Conservation (phyloP, 768 basidiomycete genomes). For the Cystofilobasidium macerans region DNA sequence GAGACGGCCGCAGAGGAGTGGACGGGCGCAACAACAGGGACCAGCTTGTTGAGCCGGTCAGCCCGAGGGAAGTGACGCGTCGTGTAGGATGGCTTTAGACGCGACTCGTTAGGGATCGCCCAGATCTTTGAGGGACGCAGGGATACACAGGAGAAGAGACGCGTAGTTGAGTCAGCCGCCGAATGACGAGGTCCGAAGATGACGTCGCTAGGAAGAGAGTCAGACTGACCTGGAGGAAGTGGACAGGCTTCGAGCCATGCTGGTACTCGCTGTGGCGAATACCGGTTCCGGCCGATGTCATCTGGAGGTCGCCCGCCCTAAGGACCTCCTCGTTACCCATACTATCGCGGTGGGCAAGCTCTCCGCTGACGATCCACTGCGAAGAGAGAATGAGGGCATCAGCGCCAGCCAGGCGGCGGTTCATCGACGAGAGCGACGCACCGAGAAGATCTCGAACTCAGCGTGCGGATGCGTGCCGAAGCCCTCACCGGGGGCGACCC, state of each 20-base stretch:
- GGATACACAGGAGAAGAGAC: too few species aligned
- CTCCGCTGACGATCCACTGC: slow-evolving; percentile 36
- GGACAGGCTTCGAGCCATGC: not conserved
- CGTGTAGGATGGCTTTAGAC: slow-evolving; percentile 67
- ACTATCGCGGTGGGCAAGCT: slow-evolving; percentile 57
- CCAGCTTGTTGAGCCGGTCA: slow-evolving; percentile 65
- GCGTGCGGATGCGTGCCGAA: slow-evolving; percentile 51
- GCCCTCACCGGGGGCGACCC: slow-evolving; percentile 62
- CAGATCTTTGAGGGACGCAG: slow-evolving; percentile 45
- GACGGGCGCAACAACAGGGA: slow-evolving; percentile 63
- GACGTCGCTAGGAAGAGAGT: too few species aligned
- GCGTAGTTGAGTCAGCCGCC: not conserved
- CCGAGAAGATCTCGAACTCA: slow-evolving; percentile 22
- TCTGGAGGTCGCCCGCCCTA: slow-evolving; percentile 76
- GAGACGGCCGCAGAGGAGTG: slow-evolving; percentile 50
- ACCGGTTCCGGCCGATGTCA: slow-evolving; percentile 84
- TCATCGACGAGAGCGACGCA: not conserved
- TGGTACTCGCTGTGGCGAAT: slow-evolving; percentile 52
- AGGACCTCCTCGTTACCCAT: slow-evolving; percentile 86
- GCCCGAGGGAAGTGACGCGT: slow-evolving; percentile 75
- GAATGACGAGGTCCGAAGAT: too few species aligned
- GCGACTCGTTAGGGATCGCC: slow-evolving; percentile 45
- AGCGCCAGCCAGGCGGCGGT: not conserved
- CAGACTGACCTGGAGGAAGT: slow-evolving; percentile 37
- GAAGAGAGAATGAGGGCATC: not conserved